Evolutionary conservation across 495 filamentous ascomycete species (phyloP).

Genomic region (Daldinia caldariorum): DNA sequence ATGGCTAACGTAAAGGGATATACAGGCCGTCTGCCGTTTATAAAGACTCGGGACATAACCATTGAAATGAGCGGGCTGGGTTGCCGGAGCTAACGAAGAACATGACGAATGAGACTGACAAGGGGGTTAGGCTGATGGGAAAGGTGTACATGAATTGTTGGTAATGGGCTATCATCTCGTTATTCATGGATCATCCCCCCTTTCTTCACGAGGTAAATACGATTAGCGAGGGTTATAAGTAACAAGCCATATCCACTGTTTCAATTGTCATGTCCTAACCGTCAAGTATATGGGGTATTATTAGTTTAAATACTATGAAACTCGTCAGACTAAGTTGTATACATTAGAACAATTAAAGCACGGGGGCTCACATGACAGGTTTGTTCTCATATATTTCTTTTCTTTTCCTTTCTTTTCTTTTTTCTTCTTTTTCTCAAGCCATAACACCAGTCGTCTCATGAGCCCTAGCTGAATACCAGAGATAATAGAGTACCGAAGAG

Average conservation of each 20-base stretch:
- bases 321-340: neutral
- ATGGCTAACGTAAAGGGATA: slow-evolving; percentile 49
- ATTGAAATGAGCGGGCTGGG: slow-evolving; percentile 45
- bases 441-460: neutral
- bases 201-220: neutral
- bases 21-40: slow-evolving; percentile 43
- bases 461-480: neutral
- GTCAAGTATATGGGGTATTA: neutral
- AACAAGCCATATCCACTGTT: neutral
- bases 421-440: neutral
- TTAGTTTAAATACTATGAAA: neutral
- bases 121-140: neutral
- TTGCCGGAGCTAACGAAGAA: slow-evolving; percentile 39
- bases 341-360: neutral
- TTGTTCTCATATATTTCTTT: neutral
- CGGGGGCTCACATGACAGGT: neutral
- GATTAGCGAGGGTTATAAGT: neutral
- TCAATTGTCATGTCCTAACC: neutral
- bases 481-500: neutral
- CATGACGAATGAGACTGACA: slow-evolving; percentile 5
- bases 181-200: neutral
- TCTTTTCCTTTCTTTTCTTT: neutral
- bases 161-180: neutral
- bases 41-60: slow-evolving; percentile 41
- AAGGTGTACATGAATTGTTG: neutral